A percentile compares a stretch with the other conserved stretches of the same genome.
These are phyloP conservation scores for Wickerhamomyces bisporus DNA, from an alignment of 805 yeast species.

Conservation along the genomic window DNA sequence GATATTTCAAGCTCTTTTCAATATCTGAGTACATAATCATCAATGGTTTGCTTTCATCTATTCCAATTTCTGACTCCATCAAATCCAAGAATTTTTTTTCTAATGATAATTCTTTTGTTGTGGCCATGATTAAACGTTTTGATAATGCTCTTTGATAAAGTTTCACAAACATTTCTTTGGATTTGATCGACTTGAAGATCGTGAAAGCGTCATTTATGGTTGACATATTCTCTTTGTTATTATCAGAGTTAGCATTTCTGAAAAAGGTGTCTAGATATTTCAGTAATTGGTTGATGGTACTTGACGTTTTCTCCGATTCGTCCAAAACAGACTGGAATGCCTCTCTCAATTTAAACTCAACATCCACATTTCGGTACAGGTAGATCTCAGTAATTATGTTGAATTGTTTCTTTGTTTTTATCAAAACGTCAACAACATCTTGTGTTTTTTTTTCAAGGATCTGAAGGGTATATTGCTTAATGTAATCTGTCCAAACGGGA, in stretches of 20 bases:
- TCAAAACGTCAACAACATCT: slow-evolving; percentile 10
- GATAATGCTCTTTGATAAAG: slow-evolving; percentile 18
- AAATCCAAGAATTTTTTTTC: slow-evolving; percentile 10
- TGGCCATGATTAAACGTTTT: slow-evolving; percentile 13
- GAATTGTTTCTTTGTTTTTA: slow-evolving; percentile 15
- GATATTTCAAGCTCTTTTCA: slow-evolving; percentile 2
- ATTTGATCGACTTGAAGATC: slow-evolving; percentile 18
- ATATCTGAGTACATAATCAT: slow-evolving; percentile 19
- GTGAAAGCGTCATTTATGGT: slow-evolving; percentile 10
- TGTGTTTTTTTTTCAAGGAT: slow-evolving; percentile 5
- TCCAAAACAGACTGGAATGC: slow-evolving; percentile 15
- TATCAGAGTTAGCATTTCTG: slow-evolving; percentile 1
- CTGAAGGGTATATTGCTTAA: slow-evolving; percentile 6
- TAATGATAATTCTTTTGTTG: slow-evolving; percentile 4
- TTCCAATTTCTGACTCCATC: slow-evolving; percentile 13
- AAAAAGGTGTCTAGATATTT: slow-evolving; percentile 18
- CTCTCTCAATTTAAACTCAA: slow-evolving; percentile 18
- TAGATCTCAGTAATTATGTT: slow-evolving; percentile 5
- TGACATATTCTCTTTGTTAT: slow-evolving; percentile 1
- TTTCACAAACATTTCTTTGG: slow-evolving; percentile 17
- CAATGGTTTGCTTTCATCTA: slow-evolving; percentile 10
- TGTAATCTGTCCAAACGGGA: slow-evolving; percentile 11
- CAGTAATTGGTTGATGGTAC: slow-evolving; percentile 11
- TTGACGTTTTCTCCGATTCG: not conserved
- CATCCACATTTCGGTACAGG: slow-evolving; percentile 7